These are phyloP conservation scores for Crassisporium funariophilum DNA, from an alignment of 768 basidiomycete genomes.

Conservation along the genomic window DNA sequence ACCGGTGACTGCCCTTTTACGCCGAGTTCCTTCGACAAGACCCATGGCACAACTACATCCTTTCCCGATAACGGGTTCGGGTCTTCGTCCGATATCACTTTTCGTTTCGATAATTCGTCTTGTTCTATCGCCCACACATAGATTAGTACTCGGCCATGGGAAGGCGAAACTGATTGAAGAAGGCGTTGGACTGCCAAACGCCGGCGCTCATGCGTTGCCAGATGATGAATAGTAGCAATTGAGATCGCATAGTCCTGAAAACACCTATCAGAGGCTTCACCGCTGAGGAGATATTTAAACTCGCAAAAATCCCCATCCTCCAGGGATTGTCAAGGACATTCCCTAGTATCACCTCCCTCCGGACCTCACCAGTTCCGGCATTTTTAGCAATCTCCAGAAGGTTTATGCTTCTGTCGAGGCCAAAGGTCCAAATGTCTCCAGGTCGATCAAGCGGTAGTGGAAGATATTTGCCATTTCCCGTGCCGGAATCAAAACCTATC, in stretches of 20 bases:
- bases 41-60: slow-evolving; percentile 94
- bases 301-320: slow-evolving; percentile 80
- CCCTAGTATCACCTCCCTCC: slow-evolving; percentile 77
- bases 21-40: slow-evolving; percentile 45
- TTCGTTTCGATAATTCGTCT: slow-evolving; percentile 79
- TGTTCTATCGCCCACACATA: slow-evolving; percentile 99
- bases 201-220: slow-evolving; percentile 79
- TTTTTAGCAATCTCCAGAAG: slow-evolving; percentile 73
- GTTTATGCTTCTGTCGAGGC: slow-evolving; percentile 81
- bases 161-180: slow-evolving; percentile 62
- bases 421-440: slow-evolving; percentile 69
- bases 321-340: slow-evolving; percentile 76
- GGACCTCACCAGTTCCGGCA: slow-evolving; percentile 48
- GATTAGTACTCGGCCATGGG: slow-evolving; percentile 79
- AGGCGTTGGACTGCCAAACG: slow-evolving; percentile 65
- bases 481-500: slow-evolving; percentile 92
- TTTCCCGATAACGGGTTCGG: slow-evolving; percentile 42
- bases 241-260: slow-evolving; percentile 92
- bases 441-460: slow-evolving; percentile 68
- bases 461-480: slow-evolving; percentile 98
- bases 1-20: slow-evolving; percentile 12
- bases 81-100: slow-evolving; percentile 44
- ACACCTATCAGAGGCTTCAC: too few species aligned
- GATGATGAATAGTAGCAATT: slow-evolving; percentile 96
- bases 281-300: slow-evolving; percentile 5